Evolutionary conservation across 805 yeast genomes (phyloP), one percentile per base, ranked within the genome.

Genomic region (Lachancea nothofagi): DNA sequence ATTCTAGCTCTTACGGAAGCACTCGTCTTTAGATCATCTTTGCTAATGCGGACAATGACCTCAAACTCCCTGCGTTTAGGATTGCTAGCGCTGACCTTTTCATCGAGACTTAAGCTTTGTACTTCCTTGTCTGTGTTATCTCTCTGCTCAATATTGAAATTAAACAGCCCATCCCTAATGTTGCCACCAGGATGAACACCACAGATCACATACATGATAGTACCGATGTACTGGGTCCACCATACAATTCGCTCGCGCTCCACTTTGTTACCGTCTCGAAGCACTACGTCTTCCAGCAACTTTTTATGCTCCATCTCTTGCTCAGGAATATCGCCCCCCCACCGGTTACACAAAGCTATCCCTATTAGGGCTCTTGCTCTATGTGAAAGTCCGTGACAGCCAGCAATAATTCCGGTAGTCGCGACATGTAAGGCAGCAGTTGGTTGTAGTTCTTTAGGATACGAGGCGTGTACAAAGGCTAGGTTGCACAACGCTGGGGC

Each of bases 141-240:
- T 23, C 50, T 54, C 22, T 58, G 57, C 13, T 53, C 50, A 33
- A 64, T 54, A 34, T 66, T 67, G 61, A 71, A 76, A 43, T 65
- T 66, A 54, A 70, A 72, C 12, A 72, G 71, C 19, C 77, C 77
- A 23, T 77, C 82, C 49, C 83, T 70, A 21, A 82, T 79, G 53
- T 78, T 78, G 15, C 89, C 90, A 42, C 88, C 88, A 5, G 90
- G 90, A 57, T 79, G 83, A 39, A 83, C 81, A 57, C 87, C 87
- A 57, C 89, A 83, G 32, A 82, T 75, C 33, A 82, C 82, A 57
- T 77, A 80, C 85, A 82, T 80, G 47, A 82, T 70, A 38, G 79
- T 74, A 20, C 90, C 90, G 46, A 78, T 67, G 51, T 77, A 80
- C 52, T 76, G 71, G 2, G 86, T 80, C 89, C 89, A 82, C 75